These are phyloP conservation scores for Cantharellus anzutake DNA, from an alignment of 768 basidiomycete genomes.

Conservation along the genomic window DNA sequence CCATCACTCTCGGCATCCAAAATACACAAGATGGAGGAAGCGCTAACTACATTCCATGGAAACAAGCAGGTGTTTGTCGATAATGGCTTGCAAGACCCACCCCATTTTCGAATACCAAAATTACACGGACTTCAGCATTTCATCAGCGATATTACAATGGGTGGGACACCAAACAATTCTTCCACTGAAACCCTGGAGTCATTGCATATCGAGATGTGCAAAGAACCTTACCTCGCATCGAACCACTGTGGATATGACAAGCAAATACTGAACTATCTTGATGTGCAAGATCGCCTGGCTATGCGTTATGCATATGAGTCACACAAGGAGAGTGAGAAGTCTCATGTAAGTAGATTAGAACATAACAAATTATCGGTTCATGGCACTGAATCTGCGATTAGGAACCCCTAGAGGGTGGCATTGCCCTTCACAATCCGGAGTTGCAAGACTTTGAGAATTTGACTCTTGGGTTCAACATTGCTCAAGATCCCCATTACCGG, in stretches of 20 bases:
- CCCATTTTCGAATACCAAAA: constrained; percentile 26
- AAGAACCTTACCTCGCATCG: constrained; percentile 15
- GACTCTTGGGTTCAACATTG: background rate
- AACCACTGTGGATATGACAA: background rate
- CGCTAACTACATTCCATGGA: background rate
- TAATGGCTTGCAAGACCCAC: background rate
- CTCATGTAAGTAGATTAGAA: background rate
- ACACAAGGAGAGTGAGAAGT: background rate
- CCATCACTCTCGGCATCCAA: constrained; percentile 21
- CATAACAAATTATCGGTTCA: background rate
- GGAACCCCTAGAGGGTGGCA: background rate
- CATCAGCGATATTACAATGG: constrained; percentile 13
- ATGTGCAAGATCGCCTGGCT: background rate
- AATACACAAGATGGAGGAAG: constrained; percentile 16
- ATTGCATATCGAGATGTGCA: constrained; percentile 21
- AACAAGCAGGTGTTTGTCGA: constrained; percentile 1
- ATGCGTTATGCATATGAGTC: background rate
- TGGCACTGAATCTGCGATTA: background rate
- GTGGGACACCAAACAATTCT: constrained; percentile 23
- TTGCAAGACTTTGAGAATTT: background rate
- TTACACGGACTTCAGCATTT: constrained; percentile 23
- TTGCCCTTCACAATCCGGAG: background rate
- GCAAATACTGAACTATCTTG: background rate
- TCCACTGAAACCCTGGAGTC: constrained; percentile 24
- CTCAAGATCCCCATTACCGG: background rate